Evolutionary conservation across 495 filamentous ascomycete species (phyloP).

Genomic region (Pseudevernia furfuracea): DNA sequence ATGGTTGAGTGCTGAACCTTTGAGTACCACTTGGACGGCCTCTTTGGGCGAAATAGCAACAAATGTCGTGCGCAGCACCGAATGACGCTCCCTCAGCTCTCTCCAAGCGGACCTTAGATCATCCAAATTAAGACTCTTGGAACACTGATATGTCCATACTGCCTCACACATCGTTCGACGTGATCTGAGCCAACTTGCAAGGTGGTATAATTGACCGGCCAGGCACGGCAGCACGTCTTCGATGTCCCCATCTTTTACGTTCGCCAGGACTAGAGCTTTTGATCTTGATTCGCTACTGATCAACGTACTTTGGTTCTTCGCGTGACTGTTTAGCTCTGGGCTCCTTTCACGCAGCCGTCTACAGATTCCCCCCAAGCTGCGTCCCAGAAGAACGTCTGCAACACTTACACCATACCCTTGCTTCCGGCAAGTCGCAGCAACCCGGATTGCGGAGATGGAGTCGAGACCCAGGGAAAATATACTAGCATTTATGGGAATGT

Average conservation of each 20-base stretch:
- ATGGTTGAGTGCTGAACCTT: conserved; percentile 22
- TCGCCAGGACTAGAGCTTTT: conserved; percentile 32
- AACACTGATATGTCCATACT: conserved; percentile 47
- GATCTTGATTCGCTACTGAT: conserved; percentile 29
- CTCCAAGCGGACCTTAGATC: conserved; percentile 48
- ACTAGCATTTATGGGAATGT: conserved; percentile 55
- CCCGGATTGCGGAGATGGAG: conserved; percentile 79
- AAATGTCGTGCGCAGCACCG: conserved; percentile 58
- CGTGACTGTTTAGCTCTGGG: conserved; percentile 10
- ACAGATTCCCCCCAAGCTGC: conserved; percentile 55
- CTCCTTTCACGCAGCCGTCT: conserved; percentile 23
- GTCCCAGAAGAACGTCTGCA: conserved; percentile 56
- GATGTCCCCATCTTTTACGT: conserved; percentile 34
- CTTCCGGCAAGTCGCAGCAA: conserved; percentile 56
- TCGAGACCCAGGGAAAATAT: conserved; percentile 86
- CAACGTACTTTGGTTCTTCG: conserved; percentile 19
- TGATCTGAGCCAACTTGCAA: conserved; percentile 60
- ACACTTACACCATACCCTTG: conserved; percentile 51
- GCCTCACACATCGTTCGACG: conserved; percentile 53
- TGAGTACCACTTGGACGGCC: conserved; percentile 34
- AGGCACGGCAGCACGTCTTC: conserved; percentile 56
- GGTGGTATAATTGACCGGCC: conserved; percentile 63
- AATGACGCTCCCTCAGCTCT: conserved; percentile 41
- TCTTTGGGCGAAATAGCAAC: conserved; percentile 37
- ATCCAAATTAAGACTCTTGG: conserved; percentile 31